These are phyloP conservation scores for Arthrobotrys entomopaga DNA, from an alignment of 2,329 filamentous ascomycete species.

Conservation along the genomic window DNA sequence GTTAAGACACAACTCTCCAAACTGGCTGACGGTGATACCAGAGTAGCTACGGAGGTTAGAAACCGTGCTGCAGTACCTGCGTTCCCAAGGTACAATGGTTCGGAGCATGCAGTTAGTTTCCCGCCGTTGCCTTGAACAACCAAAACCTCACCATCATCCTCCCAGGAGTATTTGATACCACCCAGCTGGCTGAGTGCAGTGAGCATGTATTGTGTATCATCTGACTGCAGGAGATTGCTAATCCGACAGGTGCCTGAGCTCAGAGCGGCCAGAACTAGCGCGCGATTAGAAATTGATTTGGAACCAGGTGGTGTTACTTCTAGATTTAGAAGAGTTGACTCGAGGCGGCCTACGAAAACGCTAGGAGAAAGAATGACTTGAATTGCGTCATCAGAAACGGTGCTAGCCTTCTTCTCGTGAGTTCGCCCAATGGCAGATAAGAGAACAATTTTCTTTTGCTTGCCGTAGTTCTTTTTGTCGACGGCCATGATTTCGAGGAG, in stretches of 20 bases:
- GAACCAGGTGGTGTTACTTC: conserved; percentile 90
- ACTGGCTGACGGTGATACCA: conserved; percentile 74
- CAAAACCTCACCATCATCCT: conserved; percentile 90
- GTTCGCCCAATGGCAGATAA: conserved; percentile 89
- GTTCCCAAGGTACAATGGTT: conserved; percentile 91
- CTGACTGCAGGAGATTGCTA: conserved; percentile 91
- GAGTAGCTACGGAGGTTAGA: conserved; percentile 86
- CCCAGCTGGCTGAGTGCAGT: conserved; percentile 86
- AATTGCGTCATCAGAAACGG: conserved; percentile 87
- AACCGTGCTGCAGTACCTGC: conserved; percentile 96
- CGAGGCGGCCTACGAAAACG: conserved; percentile 68
- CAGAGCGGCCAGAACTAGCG: conserved; percentile 90
- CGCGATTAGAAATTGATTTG: conserved; percentile 96
- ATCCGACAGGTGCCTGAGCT: conserved; percentile 86
- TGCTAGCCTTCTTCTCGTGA: conserved; percentile 84
- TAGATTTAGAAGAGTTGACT: conserved; percentile 72
- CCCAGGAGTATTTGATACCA: conserved; percentile 90
- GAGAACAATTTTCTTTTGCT: conserved; percentile 94
- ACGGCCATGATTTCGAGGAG: conserved; percentile 93
- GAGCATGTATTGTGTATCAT: conserved; percentile 97
- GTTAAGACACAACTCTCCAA: conserved; percentile 81
- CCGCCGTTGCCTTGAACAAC: conserved; percentile 93
- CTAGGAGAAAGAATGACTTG: conserved; percentile 83
- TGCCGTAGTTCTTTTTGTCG: conserved; percentile 97
- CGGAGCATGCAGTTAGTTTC: conserved; percentile 76